phyloP scores from a whole-genome alignment of 176 grass and related monocot genomes.

The Triticum turgidum region DNA sequence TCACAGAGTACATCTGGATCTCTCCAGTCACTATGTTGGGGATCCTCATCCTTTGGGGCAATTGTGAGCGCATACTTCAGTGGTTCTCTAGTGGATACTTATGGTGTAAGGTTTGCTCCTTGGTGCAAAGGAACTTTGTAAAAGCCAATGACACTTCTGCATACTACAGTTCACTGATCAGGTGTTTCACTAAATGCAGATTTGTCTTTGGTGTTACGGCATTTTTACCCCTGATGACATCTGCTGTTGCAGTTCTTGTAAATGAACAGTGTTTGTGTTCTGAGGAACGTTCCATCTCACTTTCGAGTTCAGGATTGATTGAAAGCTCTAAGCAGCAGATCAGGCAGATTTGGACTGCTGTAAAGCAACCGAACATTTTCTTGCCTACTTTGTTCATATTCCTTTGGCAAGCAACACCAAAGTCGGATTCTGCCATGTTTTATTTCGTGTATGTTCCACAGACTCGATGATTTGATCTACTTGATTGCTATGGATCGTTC shows the following conservation, averaged over 20 bases:
- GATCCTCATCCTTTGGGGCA: constrained; percentile 88
- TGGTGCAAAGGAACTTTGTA: background rate
- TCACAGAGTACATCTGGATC: constrained; percentile 92
- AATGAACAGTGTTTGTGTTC: constrained; percentile 57
- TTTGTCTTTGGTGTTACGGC: constrained; percentile 93
- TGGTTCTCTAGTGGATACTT: constrained; percentile 82
- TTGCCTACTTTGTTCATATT: constrained; percentile 92
- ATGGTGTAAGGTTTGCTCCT: constrained; percentile 80
- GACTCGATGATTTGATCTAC: background rate
- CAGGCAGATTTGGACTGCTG: constrained; percentile 74
- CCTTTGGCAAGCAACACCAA: constrained; percentile 97
- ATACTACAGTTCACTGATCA: constrained; percentile 28
- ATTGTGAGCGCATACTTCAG: constrained; percentile 95
- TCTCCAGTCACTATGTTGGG: constrained; percentile 96
- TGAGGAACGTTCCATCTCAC: constrained; percentile 34
- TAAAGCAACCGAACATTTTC: constrained; percentile 85
- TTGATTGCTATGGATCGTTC: constrained; percentile 21
- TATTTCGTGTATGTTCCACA: constrained; percentile 71
- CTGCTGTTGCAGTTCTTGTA: constrained; percentile 88
- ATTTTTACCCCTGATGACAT: constrained; percentile 89
- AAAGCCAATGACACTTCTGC: background rate
- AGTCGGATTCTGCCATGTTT: constrained; percentile 95
- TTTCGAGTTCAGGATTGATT: constrained; percentile 55
- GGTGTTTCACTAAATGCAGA: constrained; percentile 41
- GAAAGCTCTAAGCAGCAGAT: constrained; percentile 67